A percentile compares a stretch with the other conserved stretches of the same genome.
Evolutionary conservation across 192 early-diverging fungal genomes (phyloP).

Genomic region (Phycomyces nitens): DNA sequence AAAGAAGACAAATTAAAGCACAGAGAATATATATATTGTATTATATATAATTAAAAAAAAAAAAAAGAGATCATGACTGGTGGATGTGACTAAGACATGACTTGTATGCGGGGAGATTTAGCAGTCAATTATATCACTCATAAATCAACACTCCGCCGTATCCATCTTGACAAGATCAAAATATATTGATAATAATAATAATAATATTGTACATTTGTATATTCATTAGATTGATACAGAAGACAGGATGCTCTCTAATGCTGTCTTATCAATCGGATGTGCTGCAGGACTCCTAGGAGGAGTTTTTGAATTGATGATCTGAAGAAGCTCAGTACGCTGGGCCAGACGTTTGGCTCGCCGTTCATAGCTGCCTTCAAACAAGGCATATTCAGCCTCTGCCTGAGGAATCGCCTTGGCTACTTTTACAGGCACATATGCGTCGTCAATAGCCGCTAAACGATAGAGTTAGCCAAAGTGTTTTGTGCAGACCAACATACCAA

Average conservation of each 20-base stretch:
- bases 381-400: conserved; percentile 33
- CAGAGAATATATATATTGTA: conserved; percentile 4
- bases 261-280: too few relatives aligned
- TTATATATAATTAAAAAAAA: conserved; percentile 2
- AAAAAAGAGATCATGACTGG: neutral
- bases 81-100: too few relatives aligned
- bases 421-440: conserved; percentile 25
- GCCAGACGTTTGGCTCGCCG: conserved; percentile 38
- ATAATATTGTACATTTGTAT: too few relatives aligned
- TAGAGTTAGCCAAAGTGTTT: too few relatives aligned
- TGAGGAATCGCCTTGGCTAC: conserved; percentile 40
- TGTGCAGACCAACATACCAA: conserved; percentile 32
- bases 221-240: too few relatives aligned
- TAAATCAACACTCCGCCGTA: too few relatives aligned
- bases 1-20: conserved; percentile 3
- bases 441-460: conserved; percentile 38
- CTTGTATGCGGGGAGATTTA: too few relatives aligned
- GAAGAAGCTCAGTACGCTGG: conserved; percentile 38
- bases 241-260: too few relatives aligned
- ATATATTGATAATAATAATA: too few relatives aligned
- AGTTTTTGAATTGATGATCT: neutral
- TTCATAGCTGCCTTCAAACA: conserved; percentile 36
- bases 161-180: too few relatives aligned
- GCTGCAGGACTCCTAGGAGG: too few relatives aligned
- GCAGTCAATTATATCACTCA: too few relatives aligned